These are phyloP conservation scores for Gentiana dahurica DNA, from an alignment of 257 asterid genomes.

Conservation along the genomic window DNA sequence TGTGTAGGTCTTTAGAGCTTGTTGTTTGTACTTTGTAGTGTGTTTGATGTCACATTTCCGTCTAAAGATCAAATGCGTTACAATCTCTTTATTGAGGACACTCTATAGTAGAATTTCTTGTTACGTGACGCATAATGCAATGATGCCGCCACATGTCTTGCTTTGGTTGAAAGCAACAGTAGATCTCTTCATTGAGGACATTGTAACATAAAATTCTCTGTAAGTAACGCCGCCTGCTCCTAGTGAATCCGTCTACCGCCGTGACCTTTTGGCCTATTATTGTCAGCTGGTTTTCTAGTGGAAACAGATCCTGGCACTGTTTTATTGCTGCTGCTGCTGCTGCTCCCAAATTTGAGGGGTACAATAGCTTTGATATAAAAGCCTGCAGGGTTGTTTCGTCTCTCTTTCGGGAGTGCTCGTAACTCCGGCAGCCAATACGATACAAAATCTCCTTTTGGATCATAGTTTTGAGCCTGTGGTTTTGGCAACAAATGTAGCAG, in stretches of 20 bases:
- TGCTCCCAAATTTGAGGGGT: conserved; percentile 55
- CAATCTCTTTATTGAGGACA: too few species aligned
- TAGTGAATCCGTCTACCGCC: conserved; percentile 14
- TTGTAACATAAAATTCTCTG: too few species aligned
- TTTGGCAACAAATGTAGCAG: neutral
- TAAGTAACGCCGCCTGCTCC: too few species aligned
- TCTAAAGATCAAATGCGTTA: too few species aligned
- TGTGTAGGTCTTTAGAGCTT: too few species aligned
- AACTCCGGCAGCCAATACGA: conserved; percentile 77
- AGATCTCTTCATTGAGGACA: too few species aligned
- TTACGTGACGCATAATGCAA: too few species aligned
- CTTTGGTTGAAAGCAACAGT: too few species aligned
- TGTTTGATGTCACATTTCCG: too few species aligned
- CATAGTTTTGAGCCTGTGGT: conserved; percentile 79
- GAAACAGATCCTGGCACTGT: conserved; percentile 16
- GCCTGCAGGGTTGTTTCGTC: conserved; percentile 59
- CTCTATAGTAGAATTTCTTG: too few species aligned
- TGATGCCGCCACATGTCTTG: too few species aligned
- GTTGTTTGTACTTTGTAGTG: too few species aligned
- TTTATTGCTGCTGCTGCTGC: conserved; percentile 22
- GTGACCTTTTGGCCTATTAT: conserved; percentile 25
- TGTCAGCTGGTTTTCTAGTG: conserved; percentile 26
- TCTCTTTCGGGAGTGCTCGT: conserved; percentile 55
- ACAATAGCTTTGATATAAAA: conserved; percentile 57
- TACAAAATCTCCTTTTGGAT: conserved; percentile 77